phyloP scores from a whole-genome alignment of 192 early-diverging fungal species.

The Mortierella hygrophila region DNA sequence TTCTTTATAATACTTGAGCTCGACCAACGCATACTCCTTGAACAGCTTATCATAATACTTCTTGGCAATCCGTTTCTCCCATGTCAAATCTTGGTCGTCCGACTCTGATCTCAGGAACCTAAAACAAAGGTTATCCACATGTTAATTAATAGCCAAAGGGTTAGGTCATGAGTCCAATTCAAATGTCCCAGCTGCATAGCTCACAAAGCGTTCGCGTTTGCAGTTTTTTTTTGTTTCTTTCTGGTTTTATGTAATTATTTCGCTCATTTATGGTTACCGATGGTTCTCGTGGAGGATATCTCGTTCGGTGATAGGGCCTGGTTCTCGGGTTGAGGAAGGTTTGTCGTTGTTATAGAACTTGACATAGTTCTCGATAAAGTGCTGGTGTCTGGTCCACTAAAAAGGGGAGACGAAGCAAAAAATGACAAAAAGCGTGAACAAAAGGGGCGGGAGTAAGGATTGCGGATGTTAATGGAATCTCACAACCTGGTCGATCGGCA shows the following conservation, averaged over 20 bases:
- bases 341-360: constrained; percentile 58
- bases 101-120: constrained; percentile 74
- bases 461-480: not conserved
- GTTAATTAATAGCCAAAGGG: not conserved
- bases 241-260: not conserved
- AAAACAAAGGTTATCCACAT: not conserved
- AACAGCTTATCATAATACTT: constrained; percentile 90
- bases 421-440: not conserved
- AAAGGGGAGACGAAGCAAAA: not conserved
- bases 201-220: not conserved
- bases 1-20: constrained; percentile 79
- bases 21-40: constrained; percentile 85
- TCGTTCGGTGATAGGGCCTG: constrained; percentile 64
- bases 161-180: not conserved
- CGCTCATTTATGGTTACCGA: constrained; percentile 52
- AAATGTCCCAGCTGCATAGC: not conserved
- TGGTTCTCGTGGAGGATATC: constrained; percentile 83
- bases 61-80: constrained; percentile 85
- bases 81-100: constrained; percentile 61
- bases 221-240: not conserved
- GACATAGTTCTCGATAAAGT: constrained; percentile 70
- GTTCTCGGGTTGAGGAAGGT: not conserved
- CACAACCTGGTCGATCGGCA: not conserved
- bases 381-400: constrained; percentile 69
- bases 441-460: not conserved